phyloP scores from a whole-genome alignment of 2,329 filamentous ascomycete species.

The Hymenoscyphus repandus region DNA sequence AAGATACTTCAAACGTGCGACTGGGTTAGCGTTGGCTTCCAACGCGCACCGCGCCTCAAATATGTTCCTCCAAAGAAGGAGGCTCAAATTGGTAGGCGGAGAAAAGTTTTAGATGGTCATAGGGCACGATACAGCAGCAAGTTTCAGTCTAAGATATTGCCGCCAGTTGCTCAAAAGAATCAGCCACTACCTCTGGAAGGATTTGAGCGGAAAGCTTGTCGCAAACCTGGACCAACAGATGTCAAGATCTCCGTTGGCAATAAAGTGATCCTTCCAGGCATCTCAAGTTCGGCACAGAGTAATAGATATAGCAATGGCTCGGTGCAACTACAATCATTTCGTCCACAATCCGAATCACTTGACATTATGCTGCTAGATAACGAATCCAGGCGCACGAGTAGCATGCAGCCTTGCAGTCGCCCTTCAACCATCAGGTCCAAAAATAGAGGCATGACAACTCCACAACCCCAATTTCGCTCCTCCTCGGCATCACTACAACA shows the following conservation, averaged over 20 bases:
- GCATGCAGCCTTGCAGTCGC: background rate
- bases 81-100: conserved; percentile 26
- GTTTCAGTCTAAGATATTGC: conserved; percentile 13
- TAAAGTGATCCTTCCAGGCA: conserved; percentile 18
- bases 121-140: conserved; percentile 20
- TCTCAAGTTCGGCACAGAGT: conserved; percentile 21
- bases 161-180: conserved; percentile 15
- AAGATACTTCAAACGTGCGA: conserved; percentile 27
- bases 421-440: background rate
- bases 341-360: conserved; percentile 15
- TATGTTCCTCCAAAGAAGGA: conserved; percentile 18
- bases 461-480: conserved; percentile 10
- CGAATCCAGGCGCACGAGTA: conserved; percentile 3
- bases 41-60: conserved; percentile 20
- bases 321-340: background rate
- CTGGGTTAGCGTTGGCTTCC: conserved; percentile 28
- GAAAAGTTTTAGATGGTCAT: conserved; percentile 19
- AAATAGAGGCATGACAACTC: background rate
- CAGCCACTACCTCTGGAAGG: background rate
- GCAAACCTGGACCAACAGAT: conserved; percentile 12
- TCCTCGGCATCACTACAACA: conserved; percentile 23
- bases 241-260: conserved; percentile 29
- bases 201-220: background rate
- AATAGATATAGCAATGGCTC: conserved; percentile 5
- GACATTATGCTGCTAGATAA: conserved; percentile 29